A percentile compares a stretch with the other conserved stretches of the same genome.
Conservation (phyloP, 208 protist genomes). For the Leishmania gerbilli region DNA sequence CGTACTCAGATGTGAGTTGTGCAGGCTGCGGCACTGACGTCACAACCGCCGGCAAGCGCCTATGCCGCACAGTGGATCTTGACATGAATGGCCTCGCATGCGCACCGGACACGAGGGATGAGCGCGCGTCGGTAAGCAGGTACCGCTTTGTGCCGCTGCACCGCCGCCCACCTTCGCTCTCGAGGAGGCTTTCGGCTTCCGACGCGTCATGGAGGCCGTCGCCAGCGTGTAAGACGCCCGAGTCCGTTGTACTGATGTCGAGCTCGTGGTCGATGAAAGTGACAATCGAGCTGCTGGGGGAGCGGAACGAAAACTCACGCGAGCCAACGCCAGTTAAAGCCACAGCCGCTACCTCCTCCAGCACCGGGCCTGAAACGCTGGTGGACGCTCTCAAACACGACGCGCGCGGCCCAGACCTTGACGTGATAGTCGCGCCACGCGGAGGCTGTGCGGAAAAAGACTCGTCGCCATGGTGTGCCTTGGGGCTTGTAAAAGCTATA, state of each 20-base stretch:
- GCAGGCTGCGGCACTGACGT: neutral
- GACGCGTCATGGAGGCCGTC: neutral
- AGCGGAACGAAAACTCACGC: neutral
- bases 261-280: constrained; percentile 9
- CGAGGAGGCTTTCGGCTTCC: neutral
- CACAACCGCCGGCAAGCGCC: neutral
- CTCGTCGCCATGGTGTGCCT: neutral
- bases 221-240: neutral
- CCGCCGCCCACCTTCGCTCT: neutral
- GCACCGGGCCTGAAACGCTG: neutral
- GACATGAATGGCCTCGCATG: neutral
- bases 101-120: neutral
- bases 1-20: constrained; percentile 9
- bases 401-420: neutral
- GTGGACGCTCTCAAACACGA: neutral
- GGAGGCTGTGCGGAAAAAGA: neutral
- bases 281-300: constrained; percentile 1
- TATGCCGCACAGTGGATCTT: neutral
- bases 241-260: constrained; percentile 1
- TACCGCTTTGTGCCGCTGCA: neutral
- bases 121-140: neutral
- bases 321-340: neutral
- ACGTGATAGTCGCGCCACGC: neutral
- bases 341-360: neutral
- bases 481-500: neutral